Evolutionary conservation across 2,329 filamentous ascomycete species (phyloP).

Genomic region (Fusarium nurragi): DNA sequence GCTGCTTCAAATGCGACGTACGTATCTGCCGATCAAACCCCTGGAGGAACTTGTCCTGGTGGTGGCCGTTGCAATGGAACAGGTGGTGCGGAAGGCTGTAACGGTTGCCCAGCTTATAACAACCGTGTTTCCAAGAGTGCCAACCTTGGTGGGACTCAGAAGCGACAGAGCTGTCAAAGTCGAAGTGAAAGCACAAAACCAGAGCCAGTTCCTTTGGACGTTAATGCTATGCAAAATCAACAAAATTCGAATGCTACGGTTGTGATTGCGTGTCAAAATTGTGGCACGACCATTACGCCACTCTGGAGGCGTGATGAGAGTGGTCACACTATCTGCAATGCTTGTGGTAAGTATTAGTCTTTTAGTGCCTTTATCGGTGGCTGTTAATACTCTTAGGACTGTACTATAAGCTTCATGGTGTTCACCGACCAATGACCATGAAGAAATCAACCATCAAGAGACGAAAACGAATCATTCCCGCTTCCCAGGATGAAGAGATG

Average conservation of each 20-base stretch:
- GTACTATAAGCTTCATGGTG: constrained; percentile 95
- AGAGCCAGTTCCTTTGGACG: constrained; percentile 48
- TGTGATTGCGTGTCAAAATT: constrained; percentile 95
- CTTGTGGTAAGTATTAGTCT: constrained; percentile 76
- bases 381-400: constrained; percentile 66
- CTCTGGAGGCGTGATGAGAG: constrained; percentile 94
- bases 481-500: constrained; percentile 63
- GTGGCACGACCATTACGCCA: constrained; percentile 94
- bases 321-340: constrained; percentile 98
- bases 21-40: constrained; percentile 77
- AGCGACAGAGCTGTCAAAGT: constrained; percentile 51
- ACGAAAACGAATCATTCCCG: constrained; percentile 91
- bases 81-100: constrained; percentile 92
- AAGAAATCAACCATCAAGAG: constrained; percentile 98
- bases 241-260: constrained; percentile 49
- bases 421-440: constrained; percentile 96
- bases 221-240: constrained; percentile 47
- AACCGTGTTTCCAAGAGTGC: constrained; percentile 92
- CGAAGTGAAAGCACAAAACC: constrained; percentile 38
- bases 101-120: constrained; percentile 96
- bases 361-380: neutral
- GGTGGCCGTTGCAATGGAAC: constrained; percentile 96
- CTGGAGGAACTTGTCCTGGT: constrained; percentile 90
- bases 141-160: constrained; percentile 70
- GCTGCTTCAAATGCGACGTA: constrained; percentile 67